phyloP scores from a whole-genome alignment of 768 basidiomycete genomes.

The Amanita rimosa region DNA sequence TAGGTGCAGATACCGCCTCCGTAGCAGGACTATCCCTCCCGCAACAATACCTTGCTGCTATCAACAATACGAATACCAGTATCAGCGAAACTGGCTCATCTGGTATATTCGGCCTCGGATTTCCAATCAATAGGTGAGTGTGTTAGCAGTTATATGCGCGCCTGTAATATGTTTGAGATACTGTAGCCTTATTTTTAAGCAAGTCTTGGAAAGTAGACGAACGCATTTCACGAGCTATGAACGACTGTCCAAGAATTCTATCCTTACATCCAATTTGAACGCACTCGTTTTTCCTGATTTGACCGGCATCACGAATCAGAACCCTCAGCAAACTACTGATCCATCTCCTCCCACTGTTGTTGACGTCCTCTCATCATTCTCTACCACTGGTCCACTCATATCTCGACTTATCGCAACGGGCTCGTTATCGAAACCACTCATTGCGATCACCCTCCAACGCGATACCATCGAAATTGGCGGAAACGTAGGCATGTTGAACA shows the following conservation, averaged over 20 bases:
- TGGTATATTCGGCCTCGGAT: conserved; percentile 70
- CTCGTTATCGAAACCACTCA: conserved; percentile 31
- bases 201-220: not conserved
- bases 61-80: conserved; percentile 59
- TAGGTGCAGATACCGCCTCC: conserved; percentile 47
- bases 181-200: not conserved
- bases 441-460: conserved; percentile 55
- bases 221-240: not conserved
- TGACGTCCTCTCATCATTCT: conserved; percentile 26
- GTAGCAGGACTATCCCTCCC: conserved; percentile 39
- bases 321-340: conserved; percentile 7
- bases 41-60: conserved; percentile 52
- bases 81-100: conserved; percentile 42
- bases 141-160: not conserved
- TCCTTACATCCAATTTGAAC: conserved; percentile 1
- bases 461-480: conserved; percentile 59
- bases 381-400: conserved; percentile 31
- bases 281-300: not conserved
- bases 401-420: conserved; percentile 30
- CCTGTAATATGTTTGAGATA: not conserved
- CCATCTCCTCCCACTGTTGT: conserved; percentile 9
- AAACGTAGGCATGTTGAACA: conserved; percentile 50
- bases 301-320: not conserved
- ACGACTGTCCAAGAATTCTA: not conserved
- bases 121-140: conserved; percentile 57